Conservation (phyloP, 139 green algal species). For the Zygnema circumcarinatum region DNA sequence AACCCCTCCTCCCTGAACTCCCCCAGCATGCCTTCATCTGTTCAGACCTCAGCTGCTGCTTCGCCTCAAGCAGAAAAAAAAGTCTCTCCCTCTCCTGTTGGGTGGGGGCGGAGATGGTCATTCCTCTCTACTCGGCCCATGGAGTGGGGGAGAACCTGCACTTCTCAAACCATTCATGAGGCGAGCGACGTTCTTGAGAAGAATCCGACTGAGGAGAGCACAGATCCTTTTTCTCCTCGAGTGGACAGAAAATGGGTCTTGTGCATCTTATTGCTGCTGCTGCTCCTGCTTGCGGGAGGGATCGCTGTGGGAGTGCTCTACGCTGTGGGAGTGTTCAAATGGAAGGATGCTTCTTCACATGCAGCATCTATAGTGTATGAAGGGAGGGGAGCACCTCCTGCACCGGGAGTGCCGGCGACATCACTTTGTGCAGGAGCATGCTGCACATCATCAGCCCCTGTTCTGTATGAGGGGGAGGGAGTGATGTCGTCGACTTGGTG, state of each 20-base stretch:
- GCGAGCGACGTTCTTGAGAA: neutral
- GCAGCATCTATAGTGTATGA: neutral
- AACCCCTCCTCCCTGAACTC: neutral
- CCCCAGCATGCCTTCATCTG: neutral
- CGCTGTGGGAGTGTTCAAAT: neutral
- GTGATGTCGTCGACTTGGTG: conserved; percentile 24
- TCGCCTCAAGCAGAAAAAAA: neutral
- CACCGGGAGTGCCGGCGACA: neutral
- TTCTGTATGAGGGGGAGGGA: neutral
- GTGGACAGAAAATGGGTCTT: neutral
- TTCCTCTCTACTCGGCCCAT: neutral
- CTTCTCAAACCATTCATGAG: neutral
- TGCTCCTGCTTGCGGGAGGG: neutral
- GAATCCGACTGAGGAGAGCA: neutral
- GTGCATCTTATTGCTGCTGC: neutral
- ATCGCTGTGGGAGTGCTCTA: neutral
- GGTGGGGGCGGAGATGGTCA: neutral
- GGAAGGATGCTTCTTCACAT: neutral
- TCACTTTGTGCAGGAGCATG: neutral
- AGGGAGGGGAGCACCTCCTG: neutral
- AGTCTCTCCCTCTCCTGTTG: neutral
- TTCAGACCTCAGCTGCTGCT: neutral
- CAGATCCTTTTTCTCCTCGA: neutral
- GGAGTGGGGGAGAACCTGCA: neutral
- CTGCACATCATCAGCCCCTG: neutral